Evolutionary conservation across 2,329 filamentous ascomycete species (phyloP), one percentile per base, ranked within the genome.

Genomic region (Exserohilum turcica): DNA sequence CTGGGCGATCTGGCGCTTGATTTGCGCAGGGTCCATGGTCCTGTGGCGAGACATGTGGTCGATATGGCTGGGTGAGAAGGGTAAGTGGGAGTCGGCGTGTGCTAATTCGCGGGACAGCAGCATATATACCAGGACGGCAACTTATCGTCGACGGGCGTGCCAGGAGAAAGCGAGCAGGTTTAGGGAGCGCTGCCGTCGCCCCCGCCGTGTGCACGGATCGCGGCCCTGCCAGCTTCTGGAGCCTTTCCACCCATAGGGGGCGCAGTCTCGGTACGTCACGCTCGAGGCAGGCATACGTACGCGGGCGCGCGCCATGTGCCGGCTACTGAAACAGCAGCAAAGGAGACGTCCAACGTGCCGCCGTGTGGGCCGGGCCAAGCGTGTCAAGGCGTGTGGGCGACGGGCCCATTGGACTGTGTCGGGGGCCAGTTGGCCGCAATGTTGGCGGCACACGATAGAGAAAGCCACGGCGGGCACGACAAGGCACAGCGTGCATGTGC

Each of bases 1-100:
- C 43, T 83, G 76, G 27, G 81, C 81, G 59, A 87, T 81, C 72
- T 83, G 71, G 31, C 64, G 72, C 63, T 82, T 77, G 58, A 86
- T 76, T 50, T 76, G 74, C n/a, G 68, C 68, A 28, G 78, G 71
- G 19, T 78, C 73, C 36, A 84, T 59, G 48, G 80, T 52, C 21
- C 40, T 46, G 55, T 62, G 57, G 55, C 48, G 54, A 40, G 62
- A 63, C 66, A 70, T 67, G 36, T 48, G 8, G 33, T 38, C 19
- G 38, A 18, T 43, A 36, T 24, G 10, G 48, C 31, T 45, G 19
- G 57, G 27, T 51, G 46, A 29, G 37, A 39, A 48, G 7, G 28
- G 36, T 31, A 31, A 40, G n/a, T n/a, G n/a, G n/a, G 37, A 52
- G 45, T 45, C 28, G 56, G 31, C 28, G 44, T 9, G 21, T 31